Base-by-base conservation (phyloP, 352 stramenopile species). In the Phytopythium chamaehyphon region DNA sequence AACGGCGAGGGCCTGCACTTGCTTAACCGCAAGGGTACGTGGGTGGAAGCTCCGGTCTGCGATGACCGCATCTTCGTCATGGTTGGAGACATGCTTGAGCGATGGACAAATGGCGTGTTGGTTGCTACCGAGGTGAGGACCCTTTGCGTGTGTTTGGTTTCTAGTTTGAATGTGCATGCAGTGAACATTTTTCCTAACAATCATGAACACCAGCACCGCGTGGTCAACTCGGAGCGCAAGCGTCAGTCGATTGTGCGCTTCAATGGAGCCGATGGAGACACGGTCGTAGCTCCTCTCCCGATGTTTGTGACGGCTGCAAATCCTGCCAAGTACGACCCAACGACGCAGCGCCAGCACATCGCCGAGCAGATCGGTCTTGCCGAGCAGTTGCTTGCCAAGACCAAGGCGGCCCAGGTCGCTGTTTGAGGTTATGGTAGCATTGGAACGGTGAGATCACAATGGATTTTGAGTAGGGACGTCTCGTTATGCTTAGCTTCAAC, bases 181-280 rank as follows among this genome's bases (percentile, higher is more conserved):
- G 16, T 43, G 19, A 12, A 22, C 40, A n/a, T 42, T 1, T 0
- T 47, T n/a, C 31, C n/a, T 43, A 23, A 50, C 44, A 9, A 22
- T 6, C 11, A 19, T 62, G 19, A 38, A 11, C 35, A 11, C 21
- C 44, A 92, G 78, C 83, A 93, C 50, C 83, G 83, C 16, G 80
- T 93, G 15, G 73, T 87, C 47, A 90, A 87, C 63, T 75, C 72
- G 15, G 65, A 82, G 31, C 73, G 79, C 46, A 86, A 88, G 62
- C 80, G 83, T 5, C 78, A 91, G 51, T 91, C 83, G 3, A 91
- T 91, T 35, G 79, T 93, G 35, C 80, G 83, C 11, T 93, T 93
- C 65, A 90, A 91, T 46, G 83, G 80, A 24, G 71, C 82, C 0
- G 73, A 90, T 33, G 76, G 80, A 14, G 73, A 90, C 45, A 88